phyloP scores from a whole-genome alignment of 2,329 filamentous ascomycete genomes.

The Dactylonectria macrodidyma region DNA sequence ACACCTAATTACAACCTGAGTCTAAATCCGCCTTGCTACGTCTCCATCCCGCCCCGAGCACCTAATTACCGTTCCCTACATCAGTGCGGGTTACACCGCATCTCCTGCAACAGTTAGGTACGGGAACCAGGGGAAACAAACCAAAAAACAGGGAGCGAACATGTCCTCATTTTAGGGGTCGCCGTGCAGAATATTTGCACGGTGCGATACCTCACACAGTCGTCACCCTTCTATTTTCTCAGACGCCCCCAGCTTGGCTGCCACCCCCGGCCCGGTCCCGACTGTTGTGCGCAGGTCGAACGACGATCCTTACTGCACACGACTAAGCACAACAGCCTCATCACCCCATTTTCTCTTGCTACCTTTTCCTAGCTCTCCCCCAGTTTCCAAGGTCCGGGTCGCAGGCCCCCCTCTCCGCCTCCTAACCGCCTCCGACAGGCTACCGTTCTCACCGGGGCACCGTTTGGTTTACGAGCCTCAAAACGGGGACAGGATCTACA shows the following conservation, averaged over 20 bases:
- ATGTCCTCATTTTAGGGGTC: slow-evolving; percentile 2
- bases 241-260: slow-evolving; percentile 2
- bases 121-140: slow-evolving; percentile 7
- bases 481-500: too few relatives aligned
- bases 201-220: slow-evolving; percentile 25
- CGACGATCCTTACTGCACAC: slow-evolving; percentile 46
- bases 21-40: slow-evolving; percentile 1
- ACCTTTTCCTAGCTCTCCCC: slow-evolving; percentile 8
- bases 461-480: not conserved
- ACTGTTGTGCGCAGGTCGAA: slow-evolving; percentile 24
- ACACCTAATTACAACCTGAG: too few relatives aligned
- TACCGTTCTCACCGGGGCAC: slow-evolving; percentile 8
- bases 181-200: too few relatives aligned
- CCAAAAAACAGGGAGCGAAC: slow-evolving; percentile 7
- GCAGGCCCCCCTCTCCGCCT: not conserved
- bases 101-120: slow-evolving; percentile 1
- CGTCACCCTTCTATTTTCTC: slow-evolving; percentile 22
- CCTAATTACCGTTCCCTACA: not conserved
- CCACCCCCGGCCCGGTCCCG: slow-evolving; percentile 33
- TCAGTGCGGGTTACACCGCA: slow-evolving; percentile 16
- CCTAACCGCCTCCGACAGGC: slow-evolving; percentile 1
- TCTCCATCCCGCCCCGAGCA: slow-evolving; percentile 1
- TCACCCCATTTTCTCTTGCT: slow-evolving; percentile 28
- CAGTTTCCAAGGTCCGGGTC: slow-evolving; percentile 5
- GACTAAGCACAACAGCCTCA: slow-evolving; percentile 36